Conservation (phyloP, 768 basidiomycete genomes). For the Leccinum barrowsii region DNA sequence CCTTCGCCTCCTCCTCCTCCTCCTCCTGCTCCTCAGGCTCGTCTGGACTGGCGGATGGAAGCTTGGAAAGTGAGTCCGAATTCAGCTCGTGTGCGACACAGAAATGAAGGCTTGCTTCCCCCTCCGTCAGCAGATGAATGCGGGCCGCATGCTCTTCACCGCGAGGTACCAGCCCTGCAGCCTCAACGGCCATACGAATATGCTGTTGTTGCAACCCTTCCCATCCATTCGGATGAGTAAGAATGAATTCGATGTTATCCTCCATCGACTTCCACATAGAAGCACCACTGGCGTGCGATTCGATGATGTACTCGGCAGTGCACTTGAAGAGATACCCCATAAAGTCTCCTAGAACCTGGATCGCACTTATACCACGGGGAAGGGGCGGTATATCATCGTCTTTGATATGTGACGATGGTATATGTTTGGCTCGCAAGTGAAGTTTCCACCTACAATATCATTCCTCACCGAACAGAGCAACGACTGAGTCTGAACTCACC, state of each 20-base stretch:
- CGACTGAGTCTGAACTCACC: conserved; percentile 21
- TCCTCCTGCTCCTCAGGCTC: background rate
- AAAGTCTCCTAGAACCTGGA: conserved; percentile 26
- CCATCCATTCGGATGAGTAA: conserved; percentile 33
- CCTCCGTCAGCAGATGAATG: conserved; percentile 27
- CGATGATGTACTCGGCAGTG: conserved; percentile 20
- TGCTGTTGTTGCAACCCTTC: conserved; percentile 29
- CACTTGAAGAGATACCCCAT: conserved; percentile 27
- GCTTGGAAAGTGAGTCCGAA: conserved; percentile 22
- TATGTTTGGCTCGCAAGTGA: conserved; percentile 32
- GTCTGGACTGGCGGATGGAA: conserved; percentile 1
- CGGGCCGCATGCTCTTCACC: conserved; percentile 9
- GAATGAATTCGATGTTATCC: conserved; percentile 19
- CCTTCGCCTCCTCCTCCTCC: too few species aligned
- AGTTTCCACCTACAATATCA: conserved; percentile 30
- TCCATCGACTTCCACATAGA: conserved; percentile 24
- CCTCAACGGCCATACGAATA: conserved; percentile 24
- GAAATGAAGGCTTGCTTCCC: conserved; percentile 27
- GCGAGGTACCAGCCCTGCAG: conserved; percentile 22
- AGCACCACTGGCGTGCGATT: conserved; percentile 26
- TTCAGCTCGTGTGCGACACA: conserved; percentile 44
- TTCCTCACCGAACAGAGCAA: background rate
- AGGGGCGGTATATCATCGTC: conserved; percentile 24
- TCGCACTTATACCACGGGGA: conserved; percentile 17
- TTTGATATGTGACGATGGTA: conserved; percentile 21